A percentile compares a stretch with the other conserved stretches of the same genome.
Evolutionary conservation across 1,284 basidiomycete species (phyloP).

Genomic region (Ustilago loliicola): DNA sequence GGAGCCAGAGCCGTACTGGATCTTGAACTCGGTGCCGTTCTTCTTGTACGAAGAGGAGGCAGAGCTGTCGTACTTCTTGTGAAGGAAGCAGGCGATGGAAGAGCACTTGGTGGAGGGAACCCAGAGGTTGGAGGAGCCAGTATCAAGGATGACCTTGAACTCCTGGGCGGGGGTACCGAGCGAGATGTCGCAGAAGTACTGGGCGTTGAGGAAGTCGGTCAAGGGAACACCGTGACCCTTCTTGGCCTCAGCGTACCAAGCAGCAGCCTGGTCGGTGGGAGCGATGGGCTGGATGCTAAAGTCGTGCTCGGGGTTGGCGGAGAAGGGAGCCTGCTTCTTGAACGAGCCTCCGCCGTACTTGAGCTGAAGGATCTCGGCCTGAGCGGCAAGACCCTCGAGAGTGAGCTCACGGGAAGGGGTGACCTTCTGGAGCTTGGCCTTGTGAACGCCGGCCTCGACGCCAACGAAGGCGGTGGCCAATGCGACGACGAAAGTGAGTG

Average conservation of each 20-base stretch:
- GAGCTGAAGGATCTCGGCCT: conserved; percentile 71
- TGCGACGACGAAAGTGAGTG: conserved; percentile 78
- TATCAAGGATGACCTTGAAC: conserved; percentile 83
- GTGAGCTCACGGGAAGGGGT: conserved; percentile 78
- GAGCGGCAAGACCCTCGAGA: conserved; percentile 78
- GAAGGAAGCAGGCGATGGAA: conserved; percentile 98
- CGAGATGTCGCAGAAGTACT: conserved; percentile 91
- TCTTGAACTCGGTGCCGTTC: conserved; percentile 91
- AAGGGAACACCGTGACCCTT: conserved; percentile 91
- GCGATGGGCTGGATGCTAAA: conserved; percentile 71
- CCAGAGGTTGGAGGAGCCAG: conserved; percentile 93
- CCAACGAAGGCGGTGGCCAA: conserved; percentile 71
- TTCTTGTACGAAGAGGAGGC: conserved; percentile 87
- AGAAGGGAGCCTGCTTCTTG: conserved; percentile 63
- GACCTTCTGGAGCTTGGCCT: conserved; percentile 74
- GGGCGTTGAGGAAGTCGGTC: conserved; percentile 96
- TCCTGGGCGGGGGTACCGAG: conserved; percentile 85
- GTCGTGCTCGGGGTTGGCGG: conserved; percentile 75
- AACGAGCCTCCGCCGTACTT: conserved; percentile 63
- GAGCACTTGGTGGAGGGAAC: conserved; percentile 89
- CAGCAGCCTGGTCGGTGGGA: conserved; percentile 47
- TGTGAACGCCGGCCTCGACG: conserved; percentile 71
- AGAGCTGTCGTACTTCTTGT: conserved; percentile 90
- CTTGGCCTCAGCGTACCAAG: conserved; percentile 72
- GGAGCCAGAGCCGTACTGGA: conserved; percentile 95